Percentiles rank a stretch among this genome's conserved stretches.
Conservation (phyloP, 2,329 filamentous ascomycete species). For the Beauveria caledonica region DNA sequence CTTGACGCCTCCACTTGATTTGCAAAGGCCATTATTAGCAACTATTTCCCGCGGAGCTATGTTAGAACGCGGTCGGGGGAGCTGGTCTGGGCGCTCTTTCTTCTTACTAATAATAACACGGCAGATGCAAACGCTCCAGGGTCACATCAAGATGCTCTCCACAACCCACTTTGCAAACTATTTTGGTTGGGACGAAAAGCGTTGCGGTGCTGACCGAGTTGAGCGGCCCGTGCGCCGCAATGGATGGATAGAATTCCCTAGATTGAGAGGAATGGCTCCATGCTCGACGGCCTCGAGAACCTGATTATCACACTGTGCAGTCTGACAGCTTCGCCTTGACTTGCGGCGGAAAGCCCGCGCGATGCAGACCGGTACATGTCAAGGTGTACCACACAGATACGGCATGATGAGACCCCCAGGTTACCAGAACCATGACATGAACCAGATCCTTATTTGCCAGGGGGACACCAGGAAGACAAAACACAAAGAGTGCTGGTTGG, state of each 20-base stretch:
- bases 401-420: too few relatives aligned
- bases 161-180: background rate
- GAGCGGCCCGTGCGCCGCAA: background rate
- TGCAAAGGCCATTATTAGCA: background rate
- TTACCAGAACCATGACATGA: background rate
- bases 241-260: background rate
- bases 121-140: background rate
- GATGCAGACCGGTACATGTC: background rate
- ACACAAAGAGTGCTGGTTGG: background rate
- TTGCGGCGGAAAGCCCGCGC: background rate
- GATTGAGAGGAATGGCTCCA: background rate
- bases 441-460: background rate
- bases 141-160: background rate
- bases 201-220: background rate
- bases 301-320: too few relatives aligned
- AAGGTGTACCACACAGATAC: background rate
- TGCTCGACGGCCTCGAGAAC: background rate
- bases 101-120: background rate
- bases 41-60: background rate
- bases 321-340: too few relatives aligned
- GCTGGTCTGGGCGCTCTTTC: background rate
- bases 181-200: background rate
- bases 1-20: too few relatives aligned
- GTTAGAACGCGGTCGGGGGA: background rate
- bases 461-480: background rate